Percentiles rank a stretch among this genome's conserved stretches.
These are phyloP conservation scores for Schoenoplectus tabernaemontani DNA, from an alignment of 202 grass and related monocot species.

Conservation along the genomic window DNA sequence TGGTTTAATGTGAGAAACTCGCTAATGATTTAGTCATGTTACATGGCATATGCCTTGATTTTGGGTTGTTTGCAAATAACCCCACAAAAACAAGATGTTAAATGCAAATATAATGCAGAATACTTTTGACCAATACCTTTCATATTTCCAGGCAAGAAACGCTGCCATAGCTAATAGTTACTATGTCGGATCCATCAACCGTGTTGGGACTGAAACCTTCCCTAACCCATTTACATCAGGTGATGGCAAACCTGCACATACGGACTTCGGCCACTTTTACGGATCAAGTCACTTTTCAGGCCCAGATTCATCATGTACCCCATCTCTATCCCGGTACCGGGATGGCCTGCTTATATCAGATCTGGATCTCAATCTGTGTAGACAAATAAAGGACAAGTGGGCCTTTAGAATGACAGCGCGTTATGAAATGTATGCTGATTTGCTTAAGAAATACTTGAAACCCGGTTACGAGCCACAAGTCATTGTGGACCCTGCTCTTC, in stretches of 20 bases:
- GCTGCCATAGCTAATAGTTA: constrained; percentile 96
- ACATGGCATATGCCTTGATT: neutral
- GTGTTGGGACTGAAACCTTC: constrained; percentile 87
- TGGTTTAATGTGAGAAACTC: neutral
- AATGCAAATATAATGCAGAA: neutral
- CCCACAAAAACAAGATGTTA: neutral
- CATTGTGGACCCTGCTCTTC: constrained; percentile 60
- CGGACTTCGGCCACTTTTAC: constrained; percentile 87
- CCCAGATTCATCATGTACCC: constrained; percentile 83
- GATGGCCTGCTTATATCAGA: constrained; percentile 86
- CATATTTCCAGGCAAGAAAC: constrained; percentile 62
- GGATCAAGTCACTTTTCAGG: constrained; percentile 91
- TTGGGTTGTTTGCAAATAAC: neutral
- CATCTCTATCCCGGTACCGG: constrained; percentile 62
- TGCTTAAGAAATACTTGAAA: constrained; percentile 67
- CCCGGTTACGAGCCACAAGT: constrained; percentile 66
- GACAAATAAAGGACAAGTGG: constrained; percentile 98
- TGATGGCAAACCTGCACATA: constrained; percentile 81
- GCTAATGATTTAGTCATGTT: neutral
- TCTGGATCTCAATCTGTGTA: constrained; percentile 91
- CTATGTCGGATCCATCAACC: constrained; percentile 80
- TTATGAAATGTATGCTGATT: constrained; percentile 65
- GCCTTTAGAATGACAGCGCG: constrained; percentile 92
- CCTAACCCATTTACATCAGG: constrained; percentile 93
- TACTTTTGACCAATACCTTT: neutral